A percentile compares a stretch with the other conserved stretches of the same genome.
phyloP scores from a whole-genome alignment of 345 rosid species.

The Brassica carinata region DNA sequence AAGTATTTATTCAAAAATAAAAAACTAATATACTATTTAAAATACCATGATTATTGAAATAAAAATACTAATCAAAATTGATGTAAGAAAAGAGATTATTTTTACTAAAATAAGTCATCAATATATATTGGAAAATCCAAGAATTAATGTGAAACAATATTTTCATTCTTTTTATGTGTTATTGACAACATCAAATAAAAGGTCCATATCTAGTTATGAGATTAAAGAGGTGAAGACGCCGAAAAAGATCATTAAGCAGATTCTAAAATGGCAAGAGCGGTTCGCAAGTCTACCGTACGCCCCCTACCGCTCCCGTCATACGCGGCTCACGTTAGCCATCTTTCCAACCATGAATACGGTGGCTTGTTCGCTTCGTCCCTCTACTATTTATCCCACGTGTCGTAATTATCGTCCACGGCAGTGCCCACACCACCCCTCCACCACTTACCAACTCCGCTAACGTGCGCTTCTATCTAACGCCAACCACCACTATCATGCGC shows the following conservation, averaged over 20 bases:
- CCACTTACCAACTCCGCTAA: constrained; percentile 27
- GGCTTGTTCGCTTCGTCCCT: constrained; percentile 31
- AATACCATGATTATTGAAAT: too few species aligned
- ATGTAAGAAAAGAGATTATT: too few species aligned
- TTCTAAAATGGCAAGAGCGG: constrained; percentile 29
- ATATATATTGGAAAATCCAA: too few species aligned
- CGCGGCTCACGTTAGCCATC: constrained; percentile 54
- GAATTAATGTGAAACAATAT: too few species aligned
- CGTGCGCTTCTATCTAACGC: constrained; percentile 28
- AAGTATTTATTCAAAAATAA: too few species aligned
- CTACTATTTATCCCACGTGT: constrained; percentile 42
- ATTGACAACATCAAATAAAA: too few species aligned
- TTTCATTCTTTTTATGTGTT: too few species aligned
- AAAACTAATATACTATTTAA: too few species aligned
- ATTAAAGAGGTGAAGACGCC: constrained; percentile 2
- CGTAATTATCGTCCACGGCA: constrained; percentile 34
- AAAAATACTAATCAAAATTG: too few species aligned
- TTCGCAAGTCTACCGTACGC: constrained; percentile 27
- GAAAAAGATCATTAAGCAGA: constrained; percentile 12
- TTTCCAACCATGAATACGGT: constrained; percentile 29
- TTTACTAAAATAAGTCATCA: too few species aligned
- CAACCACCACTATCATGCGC: constrained; percentile 33
- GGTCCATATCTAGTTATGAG: too few species aligned
- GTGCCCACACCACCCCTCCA: constrained; percentile 41
- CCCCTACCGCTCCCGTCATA: constrained; percentile 39